Percentiles rank a stretch among this genome's conserved stretches.
Evolutionary conservation across 78 protist species (phyloP).

Genomic region (Dictyostelium purpureum): DNA sequence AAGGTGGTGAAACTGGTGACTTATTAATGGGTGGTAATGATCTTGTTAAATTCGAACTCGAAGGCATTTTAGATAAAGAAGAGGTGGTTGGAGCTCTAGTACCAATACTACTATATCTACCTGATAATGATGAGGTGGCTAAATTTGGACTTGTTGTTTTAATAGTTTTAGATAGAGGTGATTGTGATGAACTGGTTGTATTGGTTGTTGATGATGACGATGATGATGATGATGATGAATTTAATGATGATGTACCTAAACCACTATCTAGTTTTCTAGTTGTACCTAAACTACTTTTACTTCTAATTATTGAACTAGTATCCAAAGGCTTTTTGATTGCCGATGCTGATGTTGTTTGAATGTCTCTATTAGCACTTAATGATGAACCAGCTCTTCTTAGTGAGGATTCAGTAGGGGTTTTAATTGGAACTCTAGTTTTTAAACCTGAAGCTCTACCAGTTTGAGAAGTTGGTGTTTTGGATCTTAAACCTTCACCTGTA

Average conservation of each 20-base stretch:
- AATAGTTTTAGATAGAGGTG: background rate
- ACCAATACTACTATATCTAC: slow-evolving; percentile 72
- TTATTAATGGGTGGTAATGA: slow-evolving; percentile 17
- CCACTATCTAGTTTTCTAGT: background rate
- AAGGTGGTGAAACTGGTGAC: slow-evolving; percentile 6
- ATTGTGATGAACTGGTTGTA: background rate
- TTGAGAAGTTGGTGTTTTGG: slow-evolving; percentile 57
- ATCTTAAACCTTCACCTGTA: background rate
- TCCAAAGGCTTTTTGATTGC: slow-evolving; percentile 19
- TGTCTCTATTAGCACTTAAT: background rate
- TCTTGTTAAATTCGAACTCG: slow-evolving; percentile 30
- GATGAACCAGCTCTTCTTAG: slow-evolving; percentile 44
- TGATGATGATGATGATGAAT: background rate
- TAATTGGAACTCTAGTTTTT: background rate
- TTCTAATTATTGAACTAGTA: slow-evolving; percentile 22
- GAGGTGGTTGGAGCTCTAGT: background rate
- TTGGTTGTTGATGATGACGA: background rate
- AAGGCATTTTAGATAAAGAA: background rate
- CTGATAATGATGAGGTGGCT: slow-evolving; percentile 26
- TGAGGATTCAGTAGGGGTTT: background rate
- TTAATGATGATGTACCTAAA: background rate
- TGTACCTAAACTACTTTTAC: slow-evolving; percentile 67
- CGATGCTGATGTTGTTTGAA: no score
- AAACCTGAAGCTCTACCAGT: slow-evolving; percentile 66
- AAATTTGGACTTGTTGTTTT: slow-evolving; percentile 49